Evolutionary conservation across 176 grass and related monocot species (phyloP).

Genomic region (Thalia dealbata): DNA sequence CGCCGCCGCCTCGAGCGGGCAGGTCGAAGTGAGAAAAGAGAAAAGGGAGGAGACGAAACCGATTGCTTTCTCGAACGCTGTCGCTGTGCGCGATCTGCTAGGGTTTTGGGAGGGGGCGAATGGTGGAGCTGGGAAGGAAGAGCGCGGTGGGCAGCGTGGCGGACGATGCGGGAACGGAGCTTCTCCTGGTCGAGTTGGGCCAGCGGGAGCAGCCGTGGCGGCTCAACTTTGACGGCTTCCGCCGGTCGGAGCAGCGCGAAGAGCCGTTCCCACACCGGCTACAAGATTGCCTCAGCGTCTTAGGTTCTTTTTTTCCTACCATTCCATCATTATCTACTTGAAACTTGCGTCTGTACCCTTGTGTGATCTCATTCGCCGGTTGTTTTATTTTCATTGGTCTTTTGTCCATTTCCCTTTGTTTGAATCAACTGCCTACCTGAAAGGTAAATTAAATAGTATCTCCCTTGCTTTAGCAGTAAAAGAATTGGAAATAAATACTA

Average conservation of each 20-base stretch:
- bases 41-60: too few relatives aligned
- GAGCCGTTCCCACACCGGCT: constrained; percentile 33
- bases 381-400: too few relatives aligned
- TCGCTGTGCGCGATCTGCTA: too few relatives aligned
- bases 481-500: too few relatives aligned
- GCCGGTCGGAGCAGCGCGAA: constrained; percentile 24
- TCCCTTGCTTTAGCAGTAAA: too few relatives aligned
- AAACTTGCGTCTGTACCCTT: too few relatives aligned
- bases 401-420: too few relatives aligned
- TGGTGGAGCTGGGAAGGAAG: background rate
- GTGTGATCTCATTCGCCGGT: too few relatives aligned
- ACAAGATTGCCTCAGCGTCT: constrained; percentile 53
- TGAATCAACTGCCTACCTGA: background rate
- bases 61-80: background rate
- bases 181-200: constrained; percentile 27
- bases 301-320: constrained; percentile 23
- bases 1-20: too few relatives aligned
- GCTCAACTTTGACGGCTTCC: constrained; percentile 54
- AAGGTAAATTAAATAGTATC: background rate
- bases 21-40: too few relatives aligned
- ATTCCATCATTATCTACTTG: too few relatives aligned
- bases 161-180: constrained; percentile 35
- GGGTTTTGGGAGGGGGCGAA: background rate
- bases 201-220: constrained; percentile 35
- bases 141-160: background rate